These are phyloP conservation scores for Cercis canadensis DNA, from an alignment of 306 rosid species.

Conservation along the genomic window DNA sequence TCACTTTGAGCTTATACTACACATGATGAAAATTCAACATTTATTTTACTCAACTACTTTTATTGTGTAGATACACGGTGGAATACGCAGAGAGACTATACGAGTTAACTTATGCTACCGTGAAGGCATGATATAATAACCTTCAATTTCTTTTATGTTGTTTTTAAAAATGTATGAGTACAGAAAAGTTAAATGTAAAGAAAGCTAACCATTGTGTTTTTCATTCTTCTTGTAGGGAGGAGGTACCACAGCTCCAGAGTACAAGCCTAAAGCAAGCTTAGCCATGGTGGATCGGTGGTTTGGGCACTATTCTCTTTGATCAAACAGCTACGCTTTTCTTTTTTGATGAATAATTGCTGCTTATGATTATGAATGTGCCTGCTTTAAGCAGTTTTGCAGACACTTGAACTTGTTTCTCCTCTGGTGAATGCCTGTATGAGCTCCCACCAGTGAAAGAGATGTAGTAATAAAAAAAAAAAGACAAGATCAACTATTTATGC, in stretches of 20 bases:
- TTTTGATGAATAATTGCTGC: too few species aligned
- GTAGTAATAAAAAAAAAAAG: too few species aligned
- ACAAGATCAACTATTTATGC: too few species aligned
- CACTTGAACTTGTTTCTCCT: too few species aligned
- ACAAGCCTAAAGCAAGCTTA: conserved; percentile 32
- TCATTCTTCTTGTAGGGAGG: conserved; percentile 28
- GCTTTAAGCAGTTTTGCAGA: too few species aligned
- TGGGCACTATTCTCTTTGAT: conserved; percentile 3
- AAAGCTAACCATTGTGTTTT: too few species aligned
- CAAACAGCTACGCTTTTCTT: background rate
- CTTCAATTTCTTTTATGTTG: background rate
- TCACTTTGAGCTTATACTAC: background rate
- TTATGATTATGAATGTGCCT: too few species aligned
- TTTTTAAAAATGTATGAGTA: background rate
- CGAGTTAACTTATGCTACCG: conserved; percentile 47
- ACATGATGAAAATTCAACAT: background rate
- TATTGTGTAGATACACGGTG: conserved; percentile 36
- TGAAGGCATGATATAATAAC: conserved; percentile 43
- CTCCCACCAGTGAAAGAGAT: too few species aligned
- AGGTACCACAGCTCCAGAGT: conserved; percentile 49
- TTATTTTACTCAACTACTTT: background rate
- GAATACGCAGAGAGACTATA: background rate
- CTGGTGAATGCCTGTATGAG: too few species aligned
- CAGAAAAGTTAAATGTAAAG: background rate
- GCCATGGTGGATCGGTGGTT: conserved; percentile 41